A percentile compares a stretch with the other conserved stretches of the same genome.
Conservation (phyloP, 2,329 filamentous ascomycete genomes). For the Calonectria fujianensis region DNA sequence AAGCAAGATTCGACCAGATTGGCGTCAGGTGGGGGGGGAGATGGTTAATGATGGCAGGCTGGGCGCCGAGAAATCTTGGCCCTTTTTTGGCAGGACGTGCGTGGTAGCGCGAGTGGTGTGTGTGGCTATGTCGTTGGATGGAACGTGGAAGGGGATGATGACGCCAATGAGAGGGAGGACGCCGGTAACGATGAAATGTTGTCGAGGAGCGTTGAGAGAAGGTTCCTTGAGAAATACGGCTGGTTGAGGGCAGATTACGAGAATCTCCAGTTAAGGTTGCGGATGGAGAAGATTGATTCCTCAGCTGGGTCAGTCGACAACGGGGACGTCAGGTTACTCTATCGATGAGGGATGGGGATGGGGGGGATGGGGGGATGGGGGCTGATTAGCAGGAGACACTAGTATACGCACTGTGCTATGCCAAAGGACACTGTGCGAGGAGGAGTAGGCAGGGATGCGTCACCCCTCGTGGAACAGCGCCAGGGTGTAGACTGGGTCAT, state of each 20-base stretch:
- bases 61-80: constrained; percentile 42
- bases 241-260: constrained; percentile 9
- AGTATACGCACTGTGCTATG: constrained; percentile 29
- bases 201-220: constrained; percentile 6
- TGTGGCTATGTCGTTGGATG: constrained; percentile 24
- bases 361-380: background rate
- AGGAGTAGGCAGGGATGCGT: constrained; percentile 7
- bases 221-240: constrained; percentile 1
- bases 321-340: constrained; percentile 36
- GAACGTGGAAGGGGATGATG: constrained; percentile 10
- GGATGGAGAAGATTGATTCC: constrained; percentile 22
- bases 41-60: constrained; percentile 40
- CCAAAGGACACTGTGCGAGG: constrained; percentile 29
- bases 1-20: constrained; percentile 29
- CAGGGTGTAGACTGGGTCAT: background rate
- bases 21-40: constrained; percentile 35
- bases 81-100: constrained; percentile 25
- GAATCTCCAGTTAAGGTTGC: constrained; percentile 11
- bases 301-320: constrained; percentile 32
- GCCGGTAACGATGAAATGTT: background rate
- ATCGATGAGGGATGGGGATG: constrained; percentile 1
- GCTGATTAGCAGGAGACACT: constrained; percentile 19
- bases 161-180: constrained; percentile 15
- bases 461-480: constrained; percentile 35
- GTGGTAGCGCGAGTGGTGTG: constrained; percentile 25